Evolutionary conservation across 345 rosid species (phyloP).

Genomic region (Cardamine chenopodiifolia): DNA sequence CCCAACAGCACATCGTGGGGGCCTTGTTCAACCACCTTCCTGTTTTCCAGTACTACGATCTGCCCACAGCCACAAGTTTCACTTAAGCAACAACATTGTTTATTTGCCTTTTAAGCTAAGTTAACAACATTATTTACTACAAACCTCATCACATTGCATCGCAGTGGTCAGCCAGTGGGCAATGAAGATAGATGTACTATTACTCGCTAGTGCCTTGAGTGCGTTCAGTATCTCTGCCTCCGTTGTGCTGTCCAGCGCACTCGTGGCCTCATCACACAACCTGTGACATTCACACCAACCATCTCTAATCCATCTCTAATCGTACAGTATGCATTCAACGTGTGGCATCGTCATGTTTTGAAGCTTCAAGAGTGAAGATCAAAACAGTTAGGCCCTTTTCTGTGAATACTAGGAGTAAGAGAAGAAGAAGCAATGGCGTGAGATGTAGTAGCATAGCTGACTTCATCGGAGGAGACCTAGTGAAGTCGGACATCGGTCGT

Average conservation of each 20-base stretch:
- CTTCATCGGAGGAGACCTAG: constrained; percentile 83
- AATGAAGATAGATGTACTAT: constrained; percentile 87
- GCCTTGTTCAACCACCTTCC: constrained; percentile 95
- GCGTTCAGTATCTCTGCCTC: constrained; percentile 95
- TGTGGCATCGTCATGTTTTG: constrained; percentile 32
- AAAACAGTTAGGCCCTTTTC: background rate
- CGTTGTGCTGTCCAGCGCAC: constrained; percentile 98
- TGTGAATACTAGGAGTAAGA: constrained; percentile 30
- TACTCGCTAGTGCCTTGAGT: constrained; percentile 75
- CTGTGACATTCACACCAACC: constrained; percentile 45
- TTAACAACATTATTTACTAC: background rate
- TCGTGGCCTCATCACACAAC: constrained; percentile 98
- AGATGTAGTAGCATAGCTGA: constrained; percentile 55
- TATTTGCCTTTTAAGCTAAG: background rate
- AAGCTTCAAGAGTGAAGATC: constrained; percentile 23
- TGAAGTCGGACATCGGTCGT: constrained; percentile 63
- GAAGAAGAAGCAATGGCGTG: constrained; percentile 33
- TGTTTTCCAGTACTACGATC: constrained; percentile 92
- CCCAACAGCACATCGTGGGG: constrained; percentile 78
- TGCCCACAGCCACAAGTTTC: constrained; percentile 42
- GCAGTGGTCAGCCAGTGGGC: constrained; percentile 99
- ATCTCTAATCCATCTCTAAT: constrained; percentile 5
- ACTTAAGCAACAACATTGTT: background rate
- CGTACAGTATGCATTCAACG: constrained; percentile 50
- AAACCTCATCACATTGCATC: constrained; percentile 97